Evolutionary conservation across 225 moss, liverwort and hornwort species (phyloP), one percentile per base, ranked within the genome.

Genomic region (Antitrichia curtipendula): DNA sequence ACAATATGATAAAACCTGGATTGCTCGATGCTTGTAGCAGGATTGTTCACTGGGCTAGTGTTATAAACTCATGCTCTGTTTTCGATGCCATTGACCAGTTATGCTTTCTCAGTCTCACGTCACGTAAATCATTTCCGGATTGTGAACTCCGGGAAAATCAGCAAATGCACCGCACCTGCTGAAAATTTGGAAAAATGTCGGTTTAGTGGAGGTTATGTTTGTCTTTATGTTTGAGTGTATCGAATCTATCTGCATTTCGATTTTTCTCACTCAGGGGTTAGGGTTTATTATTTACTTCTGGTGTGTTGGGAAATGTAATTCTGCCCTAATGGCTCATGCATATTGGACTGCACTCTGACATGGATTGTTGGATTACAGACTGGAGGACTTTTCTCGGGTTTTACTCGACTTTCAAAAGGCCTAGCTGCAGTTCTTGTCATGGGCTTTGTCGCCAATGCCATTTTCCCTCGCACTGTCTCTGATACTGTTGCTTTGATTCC

Each of bases 361-460:
- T 80, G 78, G 82, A 50, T 77, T 85, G 62, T 68, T 82, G 78
- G 40, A 70, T 77, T 87, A 82, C 92, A 95, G 94, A 66, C 45
- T 43, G 90, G 90, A 74, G 92, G 86, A 40, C 49, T 89, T 82
- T 88, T 94, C 61, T 81, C 95, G 24, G 95, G 94, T 70, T 91
- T 94, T 85, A 92, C 95, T 53, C 93, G 90, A 78, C 92, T 96
- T 58, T 97, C 98, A 38, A 98, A 94, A 90, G 97, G 93, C 62
- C 88, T 98, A 83, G 91, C 92, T 86, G 92, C 88, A 75, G 84
- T 97, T 56, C 91, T 98, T 82, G 90, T 91, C n/a, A 53, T 88
- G 32, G 95, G 95, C 87, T 97, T 91, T 75, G 83, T 93, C 53
- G 73, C 94, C 75, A 87, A 87, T 89, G 87, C 85, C 78, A 74